Evolutionary conservation across 192 early-diverging fungal genomes (phyloP).

Genomic region (Linderina pennispora): DNA sequence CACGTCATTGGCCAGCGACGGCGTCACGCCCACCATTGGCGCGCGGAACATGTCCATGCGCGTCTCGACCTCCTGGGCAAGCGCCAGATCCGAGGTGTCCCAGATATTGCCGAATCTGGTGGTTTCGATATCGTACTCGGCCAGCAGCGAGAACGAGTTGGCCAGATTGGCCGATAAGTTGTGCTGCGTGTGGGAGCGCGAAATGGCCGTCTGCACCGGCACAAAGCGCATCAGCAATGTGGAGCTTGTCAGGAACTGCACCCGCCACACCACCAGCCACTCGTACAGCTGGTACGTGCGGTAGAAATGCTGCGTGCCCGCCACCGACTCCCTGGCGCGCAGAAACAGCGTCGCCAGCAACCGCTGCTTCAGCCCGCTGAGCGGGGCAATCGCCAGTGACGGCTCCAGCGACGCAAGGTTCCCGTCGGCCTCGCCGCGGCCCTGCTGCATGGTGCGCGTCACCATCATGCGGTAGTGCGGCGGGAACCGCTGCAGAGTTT

Average conservation of each 20-base stretch:
- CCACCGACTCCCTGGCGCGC: slow-evolving; percentile 11
- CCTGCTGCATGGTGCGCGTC: slow-evolving; percentile 27
- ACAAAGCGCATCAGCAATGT: slow-evolving; percentile 38
- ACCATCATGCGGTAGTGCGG: slow-evolving; percentile 39
- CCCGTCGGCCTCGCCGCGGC: slow-evolving; percentile 27
- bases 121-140: slow-evolving; percentile 30
- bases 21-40: slow-evolving; percentile 28
- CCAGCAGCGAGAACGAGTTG: slow-evolving; percentile 29
- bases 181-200: slow-evolving; percentile 24
- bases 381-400: slow-evolving; percentile 31
- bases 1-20: slow-evolving; percentile 38
- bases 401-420: slow-evolving; percentile 24
- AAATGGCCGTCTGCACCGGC: slow-evolving; percentile 37
- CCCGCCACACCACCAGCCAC: slow-evolving; percentile 41
- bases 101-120: slow-evolving; percentile 31
- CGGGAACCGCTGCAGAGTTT: slow-evolving; percentile 22
- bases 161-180: slow-evolving; percentile 19
- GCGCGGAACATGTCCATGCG: slow-evolving; percentile 32
- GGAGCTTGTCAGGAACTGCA: slow-evolving; percentile 25
- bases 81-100: slow-evolving; percentile 13
- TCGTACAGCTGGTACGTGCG: slow-evolving; percentile 43
- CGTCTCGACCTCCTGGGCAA: slow-evolving; percentile 10
- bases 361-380: slow-evolving; percentile 38
- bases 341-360: slow-evolving; percentile 34
- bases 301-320: slow-evolving; percentile 27